Base-by-base conservation (phyloP, 2,329 filamentous ascomycete genomes). In the Venturia nashicola region DNA sequence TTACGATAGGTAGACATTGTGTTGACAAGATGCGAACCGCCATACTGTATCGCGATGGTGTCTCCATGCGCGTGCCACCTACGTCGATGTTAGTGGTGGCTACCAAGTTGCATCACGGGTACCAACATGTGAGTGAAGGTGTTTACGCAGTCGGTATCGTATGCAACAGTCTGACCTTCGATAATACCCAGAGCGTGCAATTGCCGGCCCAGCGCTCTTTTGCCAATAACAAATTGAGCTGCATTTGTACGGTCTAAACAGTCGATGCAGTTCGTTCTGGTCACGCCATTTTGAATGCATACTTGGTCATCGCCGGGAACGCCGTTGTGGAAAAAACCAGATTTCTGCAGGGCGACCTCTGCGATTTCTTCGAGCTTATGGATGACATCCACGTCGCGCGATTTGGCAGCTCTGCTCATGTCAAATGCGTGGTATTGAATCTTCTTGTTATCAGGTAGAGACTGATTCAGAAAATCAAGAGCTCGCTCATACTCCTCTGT, bases 1-100 rank as follows among this genome's bases (percentile, higher is more conserved):
- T 97, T 97, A 65, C 94, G 89, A 74, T 99, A 99, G 5, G 94
- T 99, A 68, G 96, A 92, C 92, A 99, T 97, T 0, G 94, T 99
- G 73, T 99, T 99, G 70, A 99, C 94, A 0, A 99, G 83, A 74
- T 99, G 94, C 2, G 92, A 97, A 11, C 94, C 94, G 64, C 94
- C 94, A 70, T 99, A 99, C 73, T 99, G 94, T 63, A 97, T 89
- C 0, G 94, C 94, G 70, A 99, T 97, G 4, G 92, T 97, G 74
- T 99, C 94, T 65, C 94, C 94, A 72, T 99, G 94, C 69, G 96
- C 91, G 73, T 97, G 92, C 77, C 92, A 77, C 67, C 68, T 64
- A 43, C 20, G 6, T 18, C 32, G 36, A 57, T 32, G 48, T 65
- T 44, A 65, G 64, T 36, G 18, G 16, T 27, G n/a, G 12, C 2